Base-by-base conservation (phyloP, 306 rosid genomes). In the Pachyrhizus erosus region DNA sequence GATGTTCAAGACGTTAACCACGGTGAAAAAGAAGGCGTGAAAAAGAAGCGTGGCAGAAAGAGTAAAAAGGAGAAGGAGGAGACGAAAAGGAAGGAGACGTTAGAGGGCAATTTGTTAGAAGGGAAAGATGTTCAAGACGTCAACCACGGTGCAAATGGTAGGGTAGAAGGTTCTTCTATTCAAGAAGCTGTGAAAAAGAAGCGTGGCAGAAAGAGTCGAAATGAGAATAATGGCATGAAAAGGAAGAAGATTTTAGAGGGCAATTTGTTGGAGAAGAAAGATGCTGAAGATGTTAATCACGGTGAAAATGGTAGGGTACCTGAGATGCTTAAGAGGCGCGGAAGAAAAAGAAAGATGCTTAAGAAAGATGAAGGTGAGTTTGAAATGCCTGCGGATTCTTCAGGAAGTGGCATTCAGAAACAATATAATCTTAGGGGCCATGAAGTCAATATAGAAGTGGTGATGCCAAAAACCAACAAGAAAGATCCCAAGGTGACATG, bases 41-140 rank as follows among this genome's bases (percentile, higher is more conserved):
- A 14, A 27, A 82, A 65, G 70, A 73, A 27, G 27, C 80, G 79
- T 15, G 45, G 46, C 3, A 69, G 88, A 43, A 84, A 23, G 42
- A 75, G 55, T 6, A 62, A 82, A 17, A 13, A 12, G 5, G 78
- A 66, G 23, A 78, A 4, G 45, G 54, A 67, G 45, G 61, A 29
- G 1, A 27, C 29, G 69, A 3, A 64, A 7, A 0, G 0, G 7
- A 31, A 64, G 51, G 2, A 34, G 31, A 55, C 3, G 5, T 2
- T 27, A 7, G 68, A 27, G 21, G 12, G 20, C 21, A 45, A 13
- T 29, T 42, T 45, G 15, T 51, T 18, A 31, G 40, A 37, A 52
- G 11, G 39, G 51, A 12, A 67, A 58, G 14, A 58, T 11, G 17
- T n/a, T 60, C 34, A 24, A 24, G 74, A 42, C 10, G 29, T 26